Evolutionary conservation across 1,284 basidiomycete genomes (phyloP).

Genomic region (Earliella scabrosa): DNA sequence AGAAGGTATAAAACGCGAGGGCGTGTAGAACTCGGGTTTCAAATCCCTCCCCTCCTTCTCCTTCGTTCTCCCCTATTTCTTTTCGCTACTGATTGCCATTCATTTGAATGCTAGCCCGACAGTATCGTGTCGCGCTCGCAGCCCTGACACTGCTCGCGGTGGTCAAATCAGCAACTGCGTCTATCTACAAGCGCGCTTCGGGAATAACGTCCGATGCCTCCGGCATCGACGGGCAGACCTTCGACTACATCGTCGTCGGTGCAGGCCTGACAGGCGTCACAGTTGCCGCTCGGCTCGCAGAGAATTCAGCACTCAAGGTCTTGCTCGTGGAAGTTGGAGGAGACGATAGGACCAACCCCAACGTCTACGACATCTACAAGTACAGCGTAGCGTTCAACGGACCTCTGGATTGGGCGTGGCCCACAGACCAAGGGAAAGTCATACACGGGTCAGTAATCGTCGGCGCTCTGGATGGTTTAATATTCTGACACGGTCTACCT

Average conservation of each 20-base stretch:
- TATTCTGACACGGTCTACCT: neutral
- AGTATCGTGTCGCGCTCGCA: neutral
- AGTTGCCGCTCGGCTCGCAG: constrained; percentile 63
- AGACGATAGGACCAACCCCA: constrained; percentile 49
- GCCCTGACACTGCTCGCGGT: neutral
- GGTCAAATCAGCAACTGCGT: neutral
- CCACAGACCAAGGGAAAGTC: constrained; percentile 47
- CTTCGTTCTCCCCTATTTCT: neutral
- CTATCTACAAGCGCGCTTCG: constrained; percentile 7
- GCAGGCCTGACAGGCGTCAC: constrained; percentile 67
- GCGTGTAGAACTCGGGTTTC: too few species aligned
- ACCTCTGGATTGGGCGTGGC: constrained; percentile 53
- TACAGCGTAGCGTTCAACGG: constrained; percentile 52
- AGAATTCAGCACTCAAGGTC: constrained; percentile 54
- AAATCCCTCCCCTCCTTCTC: too few species aligned
- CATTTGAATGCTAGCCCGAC: neutral
- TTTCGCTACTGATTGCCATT: neutral
- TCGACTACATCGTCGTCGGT: constrained; percentile 73
- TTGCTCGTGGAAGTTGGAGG: constrained; percentile 64
- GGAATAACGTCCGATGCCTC: constrained; percentile 12
- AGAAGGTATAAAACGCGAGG: too few species aligned
- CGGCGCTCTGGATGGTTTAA: too few species aligned
- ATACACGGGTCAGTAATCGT: constrained; percentile 46
- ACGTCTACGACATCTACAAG: constrained; percentile 52
- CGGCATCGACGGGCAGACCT: constrained; percentile 38